Conservation (phyloP, 2,329 filamentous ascomycete genomes). For the Dactylellina haptotyla region DNA sequence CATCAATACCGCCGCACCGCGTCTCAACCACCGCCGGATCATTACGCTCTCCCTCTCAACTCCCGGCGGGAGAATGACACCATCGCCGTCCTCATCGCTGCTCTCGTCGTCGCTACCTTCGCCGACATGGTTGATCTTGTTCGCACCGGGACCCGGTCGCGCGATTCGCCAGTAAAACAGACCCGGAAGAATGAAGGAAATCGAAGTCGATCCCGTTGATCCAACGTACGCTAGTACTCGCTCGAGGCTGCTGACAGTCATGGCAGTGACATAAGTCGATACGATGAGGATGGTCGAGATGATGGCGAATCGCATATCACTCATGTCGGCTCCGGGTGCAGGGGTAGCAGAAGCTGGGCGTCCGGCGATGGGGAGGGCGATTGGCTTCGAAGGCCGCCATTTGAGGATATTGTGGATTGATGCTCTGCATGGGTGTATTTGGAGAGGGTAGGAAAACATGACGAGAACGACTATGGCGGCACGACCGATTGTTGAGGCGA, state of each 20-base stretch:
- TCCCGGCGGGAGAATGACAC: slow-evolving; percentile 66
- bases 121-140: slow-evolving; percentile 89
- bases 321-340: slow-evolving; percentile 67
- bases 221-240: slow-evolving; percentile 94
- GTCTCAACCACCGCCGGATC: slow-evolving; percentile 73
- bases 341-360: slow-evolving; percentile 60
- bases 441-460: slow-evolving; percentile 93
- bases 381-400: slow-evolving; percentile 74
- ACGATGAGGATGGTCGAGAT: slow-evolving; percentile 88
- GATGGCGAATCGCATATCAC: slow-evolving; percentile 85
- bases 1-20: slow-evolving; percentile 77
- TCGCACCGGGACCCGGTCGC: slow-evolving; percentile 85
- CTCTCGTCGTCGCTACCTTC: slow-evolving; percentile 70
- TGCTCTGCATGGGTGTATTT: slow-evolving; percentile 95
- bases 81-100: slow-evolving; percentile 63
- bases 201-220: slow-evolving; percentile 91
- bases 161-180: slow-evolving; percentile 99
- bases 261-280: slow-evolving; percentile 83
- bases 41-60: slow-evolving; percentile 69
- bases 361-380: slow-evolving; percentile 56
- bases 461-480: slow-evolving; percentile 95
- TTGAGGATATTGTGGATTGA: slow-evolving; percentile 92
- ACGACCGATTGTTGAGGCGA: slow-evolving; percentile 89
- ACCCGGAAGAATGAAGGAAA: slow-evolving; percentile 95
- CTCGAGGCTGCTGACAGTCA: slow-evolving; percentile 89